phyloP scores from a whole-genome alignment of 1,284 basidiomycete species.

The Ceratobasidium sp. region DNA sequence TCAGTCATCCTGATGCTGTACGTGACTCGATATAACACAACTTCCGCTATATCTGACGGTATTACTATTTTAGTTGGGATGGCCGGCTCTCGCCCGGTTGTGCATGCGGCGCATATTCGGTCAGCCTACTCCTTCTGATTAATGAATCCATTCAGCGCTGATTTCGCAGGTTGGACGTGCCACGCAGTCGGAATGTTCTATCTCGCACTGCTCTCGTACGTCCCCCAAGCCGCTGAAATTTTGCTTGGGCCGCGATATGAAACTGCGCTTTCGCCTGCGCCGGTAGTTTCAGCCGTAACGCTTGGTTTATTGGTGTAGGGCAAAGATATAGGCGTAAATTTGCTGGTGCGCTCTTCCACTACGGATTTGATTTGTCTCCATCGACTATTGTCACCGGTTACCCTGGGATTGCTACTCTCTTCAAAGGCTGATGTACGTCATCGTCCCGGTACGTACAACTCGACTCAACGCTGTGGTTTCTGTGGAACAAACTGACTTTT shows the following conservation, averaged over 20 bases:
- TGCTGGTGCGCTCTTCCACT: too few species aligned
- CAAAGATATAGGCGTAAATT: too few species aligned
- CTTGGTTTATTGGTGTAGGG: not conserved
- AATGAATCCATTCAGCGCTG: too few species aligned
- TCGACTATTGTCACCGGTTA: too few species aligned
- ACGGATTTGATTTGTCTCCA: too few species aligned
- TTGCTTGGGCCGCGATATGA: too few species aligned
- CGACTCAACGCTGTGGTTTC: conserved; percentile 11
- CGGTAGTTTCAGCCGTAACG: conserved; percentile 14
- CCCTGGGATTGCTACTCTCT: too few species aligned
- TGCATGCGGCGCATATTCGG: conserved; percentile 15
- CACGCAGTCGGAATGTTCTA: conserved; percentile 11
- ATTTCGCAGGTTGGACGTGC: not conserved
- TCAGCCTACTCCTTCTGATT: conserved; percentile 10
- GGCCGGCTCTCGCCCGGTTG: not conserved
- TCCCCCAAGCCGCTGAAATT: conserved; percentile 2
- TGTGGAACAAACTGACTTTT: not conserved
- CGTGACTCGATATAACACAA: too few species aligned
- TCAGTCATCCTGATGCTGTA: conserved; percentile 3
- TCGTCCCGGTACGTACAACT: conserved; percentile 27
- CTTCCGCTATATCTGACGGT: not conserved
- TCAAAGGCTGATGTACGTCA: conserved; percentile 40
- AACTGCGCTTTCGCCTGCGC: too few species aligned
- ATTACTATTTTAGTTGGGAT: conserved; percentile 3
- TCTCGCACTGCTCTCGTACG: conserved; percentile 7